Evolutionary conservation across 345 rosid species (phyloP), one percentile per base, ranked within the genome.

Genomic region (Euphorbia peplus): DNA sequence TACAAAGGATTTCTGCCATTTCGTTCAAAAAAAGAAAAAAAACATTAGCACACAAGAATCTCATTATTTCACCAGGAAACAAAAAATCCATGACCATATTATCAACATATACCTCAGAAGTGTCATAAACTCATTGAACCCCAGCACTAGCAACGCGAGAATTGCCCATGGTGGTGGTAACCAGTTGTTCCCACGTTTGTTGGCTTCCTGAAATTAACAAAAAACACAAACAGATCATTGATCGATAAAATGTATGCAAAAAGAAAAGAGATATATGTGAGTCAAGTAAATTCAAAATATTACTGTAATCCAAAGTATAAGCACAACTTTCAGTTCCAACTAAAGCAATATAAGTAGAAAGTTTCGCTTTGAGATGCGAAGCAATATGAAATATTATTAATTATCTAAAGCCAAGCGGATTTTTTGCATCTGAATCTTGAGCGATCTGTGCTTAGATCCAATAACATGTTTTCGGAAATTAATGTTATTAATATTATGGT

Each of bases 151-250:
- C 80, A 95, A 47, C 8, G 98, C 97, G 64, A 73, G 82, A 73
- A 95, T 92, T 57, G 99, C 99, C 99, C 99, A 92, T 79, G 99
- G 98, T 75, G 99, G 99, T 64, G 99, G 99, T 60, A 95, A 64
- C 97, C 96, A 95, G 88, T 90, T 95, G 92, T 90, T 92, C 71
- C 76, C 89, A 66, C 96, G 95, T 73, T 79, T 84, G 80, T 86
- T 88, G 39, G 99, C 99, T 87, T 95, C 99, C 99, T 95, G 92
- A 69, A 81, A 76, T 77, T 63, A 46, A 25, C 57, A 61, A 22
- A 59, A 39, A 59, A 55, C 19, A 18, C 60, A 3, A 61, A 58
- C 26, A 70, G 8, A 30, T 55, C 46, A 56, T n/a, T n/a, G n/a
- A n/a, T n/a, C n/a, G n/a, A n/a, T n/a, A 58, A 32, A 28, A 21